Evolutionary conservation across 192 early-diverging fungal genomes (phyloP).

Genomic region (Coemansia furcata): DNA sequence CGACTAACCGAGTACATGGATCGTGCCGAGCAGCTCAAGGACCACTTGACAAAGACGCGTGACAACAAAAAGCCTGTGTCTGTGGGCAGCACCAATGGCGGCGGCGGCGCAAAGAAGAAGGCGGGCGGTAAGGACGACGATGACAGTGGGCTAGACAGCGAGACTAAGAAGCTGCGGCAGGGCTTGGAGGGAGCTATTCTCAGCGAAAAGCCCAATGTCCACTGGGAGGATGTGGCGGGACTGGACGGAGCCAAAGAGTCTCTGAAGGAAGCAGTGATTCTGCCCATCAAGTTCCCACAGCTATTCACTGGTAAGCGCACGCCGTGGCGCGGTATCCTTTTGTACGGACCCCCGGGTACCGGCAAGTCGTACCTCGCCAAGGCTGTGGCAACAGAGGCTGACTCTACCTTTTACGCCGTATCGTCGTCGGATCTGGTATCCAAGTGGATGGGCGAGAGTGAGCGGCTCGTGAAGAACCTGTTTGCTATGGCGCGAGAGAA

Average conservation of each 20-base stretch:
- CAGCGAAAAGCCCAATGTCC: conserved; percentile 94
- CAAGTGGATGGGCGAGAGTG: conserved; percentile 99
- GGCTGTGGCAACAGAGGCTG: conserved; percentile 96
- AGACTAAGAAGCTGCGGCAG: conserved; percentile 74
- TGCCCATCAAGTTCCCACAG: conserved; percentile 97
- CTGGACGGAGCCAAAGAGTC: conserved; percentile 94
- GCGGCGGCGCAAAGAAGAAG: conserved; percentile 47
- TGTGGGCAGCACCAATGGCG: conserved; percentile 48
- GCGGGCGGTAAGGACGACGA: conserved; percentile 30
- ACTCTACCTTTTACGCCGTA: conserved; percentile 94
- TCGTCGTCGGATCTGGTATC: conserved; percentile 97
- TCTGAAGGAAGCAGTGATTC: conserved; percentile 96
- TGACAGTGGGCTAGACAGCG: conserved; percentile 67
- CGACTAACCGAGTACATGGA: conserved; percentile 92
- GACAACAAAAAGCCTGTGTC: conserved; percentile 66
- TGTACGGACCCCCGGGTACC: conserved; percentile 97
- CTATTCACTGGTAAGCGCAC: conserved; percentile 92
- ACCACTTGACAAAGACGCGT: conserved; percentile 69
- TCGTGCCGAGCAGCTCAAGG: conserved; percentile 92
- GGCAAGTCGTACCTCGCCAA: conserved; percentile 97
- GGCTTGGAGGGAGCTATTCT: conserved; percentile 79
- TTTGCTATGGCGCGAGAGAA: conserved; percentile 91
- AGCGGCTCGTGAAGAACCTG: conserved; percentile 90
- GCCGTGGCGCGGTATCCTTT: conserved; percentile 94
- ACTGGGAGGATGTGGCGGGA: conserved; percentile 97